phyloP scores from a whole-genome alignment of 2,329 filamentous ascomycete genomes.

The Monosporascus sp. region DNA sequence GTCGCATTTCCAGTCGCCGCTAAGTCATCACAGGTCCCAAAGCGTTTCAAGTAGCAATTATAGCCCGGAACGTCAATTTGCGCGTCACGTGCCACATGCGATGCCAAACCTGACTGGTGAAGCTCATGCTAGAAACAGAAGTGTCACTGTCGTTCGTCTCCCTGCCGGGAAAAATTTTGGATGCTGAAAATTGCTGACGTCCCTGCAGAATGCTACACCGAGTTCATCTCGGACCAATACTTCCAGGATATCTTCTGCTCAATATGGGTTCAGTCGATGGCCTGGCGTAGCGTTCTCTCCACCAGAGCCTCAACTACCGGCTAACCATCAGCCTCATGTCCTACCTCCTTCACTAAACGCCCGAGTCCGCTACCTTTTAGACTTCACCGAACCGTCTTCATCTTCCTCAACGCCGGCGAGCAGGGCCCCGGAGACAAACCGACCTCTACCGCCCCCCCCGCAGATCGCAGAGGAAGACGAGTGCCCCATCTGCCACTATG shows the following conservation, averaged over 20 bases:
- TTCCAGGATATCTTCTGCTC: neutral
- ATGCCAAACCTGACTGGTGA: conserved; percentile 29
- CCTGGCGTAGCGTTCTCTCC: neutral
- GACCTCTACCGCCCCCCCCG: conserved; percentile 34
- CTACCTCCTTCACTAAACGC: neutral
- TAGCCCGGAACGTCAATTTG: conserved; percentile 12
- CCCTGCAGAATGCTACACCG: conserved; percentile 20
- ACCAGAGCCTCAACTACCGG: conserved; percentile 11
- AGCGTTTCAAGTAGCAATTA: conserved; percentile 35
- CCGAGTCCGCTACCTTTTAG: conserved; percentile 23
- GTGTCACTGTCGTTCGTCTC: conserved; percentile 44
- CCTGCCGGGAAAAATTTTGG: too few relatives aligned
- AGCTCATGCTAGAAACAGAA: conserved; percentile 36
- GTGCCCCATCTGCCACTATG: conserved; percentile 70
- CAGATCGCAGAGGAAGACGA: conserved; percentile 68
- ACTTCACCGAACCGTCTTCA: conserved; percentile 26
- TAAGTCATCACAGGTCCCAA: conserved; percentile 39
- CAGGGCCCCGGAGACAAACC: conserved; percentile 22
- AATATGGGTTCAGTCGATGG: neutral
- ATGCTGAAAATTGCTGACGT: neutral
- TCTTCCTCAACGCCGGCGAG: conserved; percentile 29
- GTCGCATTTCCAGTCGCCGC: conserved; percentile 28
- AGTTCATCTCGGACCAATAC: conserved; percentile 14
- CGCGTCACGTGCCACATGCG: conserved; percentile 8
- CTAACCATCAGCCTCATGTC: conserved; percentile 10